These are phyloP conservation scores for Penicillium chermesinum DNA, from an alignment of 495 filamentous ascomycete species.

Conservation along the genomic window DNA sequence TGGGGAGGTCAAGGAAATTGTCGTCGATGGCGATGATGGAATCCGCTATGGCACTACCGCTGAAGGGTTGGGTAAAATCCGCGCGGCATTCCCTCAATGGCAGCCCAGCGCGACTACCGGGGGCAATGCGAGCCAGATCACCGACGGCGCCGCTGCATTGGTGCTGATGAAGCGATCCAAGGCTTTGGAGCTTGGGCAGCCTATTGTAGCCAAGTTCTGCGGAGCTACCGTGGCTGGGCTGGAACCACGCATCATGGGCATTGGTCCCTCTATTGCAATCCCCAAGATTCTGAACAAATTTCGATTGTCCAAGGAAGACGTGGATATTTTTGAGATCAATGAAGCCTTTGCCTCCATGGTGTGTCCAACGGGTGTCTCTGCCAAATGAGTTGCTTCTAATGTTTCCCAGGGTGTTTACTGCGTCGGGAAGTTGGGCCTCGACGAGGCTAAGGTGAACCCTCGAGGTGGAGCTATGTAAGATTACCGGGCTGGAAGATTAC, in stretches of 20 bases:
- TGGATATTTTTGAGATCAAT: slow-evolving; percentile 90
- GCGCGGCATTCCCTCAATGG: slow-evolving; percentile 83
- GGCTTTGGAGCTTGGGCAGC: slow-evolving; percentile 76
- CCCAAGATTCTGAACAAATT: slow-evolving; percentile 84
- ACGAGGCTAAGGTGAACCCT: slow-evolving; percentile 82
- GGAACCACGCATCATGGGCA: slow-evolving; percentile 92
- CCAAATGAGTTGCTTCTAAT: background rate
- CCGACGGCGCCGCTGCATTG: slow-evolving; percentile 86
- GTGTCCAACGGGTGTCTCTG: no score
- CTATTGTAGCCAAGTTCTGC: slow-evolving; percentile 87
- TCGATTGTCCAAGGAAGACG: slow-evolving; percentile 68
- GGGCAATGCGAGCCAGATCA: slow-evolving; percentile 90
- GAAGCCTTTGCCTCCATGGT: slow-evolving; percentile 98
- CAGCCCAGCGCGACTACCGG: slow-evolving; percentile 81
- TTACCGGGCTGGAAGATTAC: background rate
- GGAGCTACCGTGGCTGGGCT: slow-evolving; percentile 84
- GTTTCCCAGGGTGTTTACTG: slow-evolving; percentile 69
- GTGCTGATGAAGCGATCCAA: slow-evolving; percentile 90
- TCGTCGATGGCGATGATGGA: slow-evolving; percentile 81
- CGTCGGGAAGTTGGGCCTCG: slow-evolving; percentile 66
- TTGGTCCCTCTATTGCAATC: slow-evolving; percentile 86
- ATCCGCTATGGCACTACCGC: slow-evolving; percentile 85
- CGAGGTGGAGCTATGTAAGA: slow-evolving; percentile 68
- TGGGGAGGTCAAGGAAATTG: slow-evolving; percentile 69
- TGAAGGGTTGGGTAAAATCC: slow-evolving; percentile 75